Evolutionary conservation across 176 grass and related monocot genomes (phyloP).

Genomic region (Carex parvula): DNA sequence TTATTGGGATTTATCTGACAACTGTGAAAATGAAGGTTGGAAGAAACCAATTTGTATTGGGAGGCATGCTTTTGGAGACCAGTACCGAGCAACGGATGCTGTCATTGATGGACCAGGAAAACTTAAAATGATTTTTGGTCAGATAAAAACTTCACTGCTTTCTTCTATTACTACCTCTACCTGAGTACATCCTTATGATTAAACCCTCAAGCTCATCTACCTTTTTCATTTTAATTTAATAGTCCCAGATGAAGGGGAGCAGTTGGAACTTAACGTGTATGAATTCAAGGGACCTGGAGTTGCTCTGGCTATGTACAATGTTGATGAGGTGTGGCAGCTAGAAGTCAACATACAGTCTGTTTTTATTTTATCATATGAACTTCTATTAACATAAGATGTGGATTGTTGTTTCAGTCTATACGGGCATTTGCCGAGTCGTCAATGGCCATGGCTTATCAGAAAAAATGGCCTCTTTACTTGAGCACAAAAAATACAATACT

Average conservation of each 20-base stretch:
- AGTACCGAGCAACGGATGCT: conserved; percentile 88
- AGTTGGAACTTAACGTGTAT: conserved; percentile 70
- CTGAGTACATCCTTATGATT: background rate
- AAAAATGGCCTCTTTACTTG: conserved; percentile 88
- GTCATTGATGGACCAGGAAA: conserved; percentile 85
- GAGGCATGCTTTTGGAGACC: conserved; percentile 96
- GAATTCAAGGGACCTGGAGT: conserved; percentile 90
- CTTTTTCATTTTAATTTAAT: conserved; percentile 27
- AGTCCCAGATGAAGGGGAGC: conserved; percentile 61
- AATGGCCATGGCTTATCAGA: conserved; percentile 77
- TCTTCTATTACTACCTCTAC: background rate
- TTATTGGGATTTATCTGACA: background rate
- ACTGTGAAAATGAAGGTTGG: conserved; percentile 53
- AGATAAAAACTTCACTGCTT: conserved; percentile 30
- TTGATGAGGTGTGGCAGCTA: conserved; percentile 58
- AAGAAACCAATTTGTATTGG: conserved; percentile 97
- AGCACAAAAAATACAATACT: conserved; percentile 98
- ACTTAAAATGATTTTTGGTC: conserved; percentile 96
- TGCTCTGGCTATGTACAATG: conserved; percentile 93
- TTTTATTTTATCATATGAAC: conserved; percentile 26
- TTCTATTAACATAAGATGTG: conserved; percentile 25
- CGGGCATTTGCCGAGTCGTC: conserved; percentile 88
- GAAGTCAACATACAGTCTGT: background rate
- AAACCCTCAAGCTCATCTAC: background rate
- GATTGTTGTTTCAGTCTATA: conserved; percentile 56